These are phyloP conservation scores for Ophiosphaerella korrae DNA, from an alignment of 2,329 filamentous ascomycete species.

Conservation along the genomic window DNA sequence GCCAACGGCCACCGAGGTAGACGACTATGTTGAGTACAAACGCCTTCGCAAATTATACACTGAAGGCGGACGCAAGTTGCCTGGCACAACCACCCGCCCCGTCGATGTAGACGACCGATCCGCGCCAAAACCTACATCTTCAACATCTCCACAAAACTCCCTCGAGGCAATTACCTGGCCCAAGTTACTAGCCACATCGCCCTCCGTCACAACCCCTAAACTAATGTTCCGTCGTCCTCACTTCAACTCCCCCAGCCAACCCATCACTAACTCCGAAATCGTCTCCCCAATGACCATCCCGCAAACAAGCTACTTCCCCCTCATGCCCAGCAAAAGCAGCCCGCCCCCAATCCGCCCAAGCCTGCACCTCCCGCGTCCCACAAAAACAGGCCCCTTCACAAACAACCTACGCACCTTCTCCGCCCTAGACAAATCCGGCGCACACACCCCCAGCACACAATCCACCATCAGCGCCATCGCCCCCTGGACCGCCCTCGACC, in stretches of 20 bases:
- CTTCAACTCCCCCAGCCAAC: constrained; percentile 10
- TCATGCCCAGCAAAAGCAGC: not conserved
- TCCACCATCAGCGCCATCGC: constrained; percentile 27
- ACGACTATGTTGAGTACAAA: constrained; percentile 57
- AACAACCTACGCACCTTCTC: too few species aligned
- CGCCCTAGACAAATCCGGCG: not conserved
- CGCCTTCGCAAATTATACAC: constrained; percentile 39
- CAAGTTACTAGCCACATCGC: not conserved
- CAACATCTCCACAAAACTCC: constrained; percentile 12
- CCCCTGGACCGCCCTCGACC: constrained; percentile 24
- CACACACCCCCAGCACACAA: constrained; percentile 8
- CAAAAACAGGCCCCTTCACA: not conserved
- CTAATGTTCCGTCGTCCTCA: constrained; percentile 12
- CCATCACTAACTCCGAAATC: not conserved
- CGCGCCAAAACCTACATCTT: constrained; percentile 16
- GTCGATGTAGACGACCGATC: not conserved
- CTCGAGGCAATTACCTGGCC: not conserved
- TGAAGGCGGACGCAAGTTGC: constrained; percentile 15
- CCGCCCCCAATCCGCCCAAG: not conserved
- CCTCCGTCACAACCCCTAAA: constrained; percentile 4
- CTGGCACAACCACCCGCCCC: not conserved
- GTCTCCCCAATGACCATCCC: constrained; percentile 16
- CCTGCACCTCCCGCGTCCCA: too few species aligned
- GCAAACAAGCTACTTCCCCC: constrained; percentile 6
- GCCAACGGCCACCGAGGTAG: constrained; percentile 52